Evolutionary conservation across 139 green algal genomes (phyloP).

Genomic region (Picochlorum sp.): DNA sequence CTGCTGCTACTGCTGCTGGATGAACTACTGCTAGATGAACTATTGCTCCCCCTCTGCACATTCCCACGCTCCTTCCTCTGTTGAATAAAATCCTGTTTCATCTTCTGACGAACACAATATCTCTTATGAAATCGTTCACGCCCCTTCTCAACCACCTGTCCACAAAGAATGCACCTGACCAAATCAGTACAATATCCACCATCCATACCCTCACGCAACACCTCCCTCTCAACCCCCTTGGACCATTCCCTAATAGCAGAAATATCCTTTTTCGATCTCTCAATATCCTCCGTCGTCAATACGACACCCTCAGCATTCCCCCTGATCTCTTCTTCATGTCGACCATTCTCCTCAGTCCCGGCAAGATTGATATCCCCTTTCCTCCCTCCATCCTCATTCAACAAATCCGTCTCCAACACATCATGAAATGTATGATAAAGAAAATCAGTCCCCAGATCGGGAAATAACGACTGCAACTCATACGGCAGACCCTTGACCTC

Average conservation of each 20-base stretch:
- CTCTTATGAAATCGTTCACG: no score
- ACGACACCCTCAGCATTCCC: no score
- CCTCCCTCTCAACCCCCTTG: no score
- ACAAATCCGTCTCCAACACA: neutral
- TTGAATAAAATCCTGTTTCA: slow-evolving; percentile 6
- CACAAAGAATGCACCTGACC: no score
- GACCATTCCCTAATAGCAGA: no score
- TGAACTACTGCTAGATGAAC: slow-evolving; percentile 1
- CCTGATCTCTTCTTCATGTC: neutral
- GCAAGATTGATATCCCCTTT: neutral
- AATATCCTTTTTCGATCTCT: no score
- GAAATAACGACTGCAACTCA: slow-evolving; percentile 17
- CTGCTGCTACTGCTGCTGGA: slow-evolving; percentile 10
- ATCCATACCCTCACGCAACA: no score
- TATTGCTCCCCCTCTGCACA: neutral
- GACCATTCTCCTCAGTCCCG: neutral
- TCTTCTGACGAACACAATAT: neutral
- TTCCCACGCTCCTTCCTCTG: neutral
- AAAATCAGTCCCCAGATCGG: slow-evolving; percentile 26
- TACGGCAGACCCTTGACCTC: slow-evolving; percentile 17
- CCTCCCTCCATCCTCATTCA: neutral
- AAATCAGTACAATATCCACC: no score
- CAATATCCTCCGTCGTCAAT: no score
- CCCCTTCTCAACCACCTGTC: no score
- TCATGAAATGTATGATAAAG: slow-evolving; percentile 18